A percentile compares a stretch with the other conserved stretches of the same genome.
These are phyloP conservation scores for Jacaranda copaia DNA, from an alignment of 257 asterid genomes.

Conservation along the genomic window DNA sequence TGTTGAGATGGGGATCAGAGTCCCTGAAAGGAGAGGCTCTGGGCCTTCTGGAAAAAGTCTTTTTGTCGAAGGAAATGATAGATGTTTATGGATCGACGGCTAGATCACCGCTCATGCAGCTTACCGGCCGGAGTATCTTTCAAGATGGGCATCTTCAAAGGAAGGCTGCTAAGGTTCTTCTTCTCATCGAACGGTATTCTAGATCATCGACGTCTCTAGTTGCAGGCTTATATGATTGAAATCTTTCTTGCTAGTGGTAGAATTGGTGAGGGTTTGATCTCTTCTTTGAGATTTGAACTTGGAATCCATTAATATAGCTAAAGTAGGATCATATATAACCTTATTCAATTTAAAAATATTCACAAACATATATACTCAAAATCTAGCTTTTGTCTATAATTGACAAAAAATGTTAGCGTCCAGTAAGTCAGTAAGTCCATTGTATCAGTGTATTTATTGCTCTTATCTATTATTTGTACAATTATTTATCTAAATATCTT, in stretches of 20 bases:
- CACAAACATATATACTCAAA: too few relatives aligned
- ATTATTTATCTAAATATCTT: too few relatives aligned
- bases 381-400: too few relatives aligned
- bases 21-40: slow-evolving; percentile 63
- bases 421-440: too few relatives aligned
- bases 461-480: too few relatives aligned
- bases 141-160: slow-evolving; percentile 65
- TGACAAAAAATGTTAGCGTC: too few relatives aligned
- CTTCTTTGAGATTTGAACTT: too few relatives aligned
- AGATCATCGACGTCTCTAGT: slow-evolving; percentile 57
- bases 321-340: too few relatives aligned
- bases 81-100: slow-evolving; percentile 56
- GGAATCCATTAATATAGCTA: too few relatives aligned
- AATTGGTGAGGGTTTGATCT: too few relatives aligned
- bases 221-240: slow-evolving; percentile 42
- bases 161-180: slow-evolving; percentile 63
- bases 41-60: slow-evolving; percentile 58
- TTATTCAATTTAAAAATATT: too few relatives aligned
- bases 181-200: slow-evolving; percentile 59
- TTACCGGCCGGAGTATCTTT: slow-evolving; percentile 54
- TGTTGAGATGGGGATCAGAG: slow-evolving; percentile 66
- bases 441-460: too few relatives aligned
- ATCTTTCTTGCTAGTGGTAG: background rate
- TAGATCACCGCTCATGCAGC: slow-evolving; percentile 48
- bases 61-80: slow-evolving; percentile 60